Evolutionary conservation across 208 protist species (phyloP).

Genomic region (Acanthamoeba lenticulata): DNA sequence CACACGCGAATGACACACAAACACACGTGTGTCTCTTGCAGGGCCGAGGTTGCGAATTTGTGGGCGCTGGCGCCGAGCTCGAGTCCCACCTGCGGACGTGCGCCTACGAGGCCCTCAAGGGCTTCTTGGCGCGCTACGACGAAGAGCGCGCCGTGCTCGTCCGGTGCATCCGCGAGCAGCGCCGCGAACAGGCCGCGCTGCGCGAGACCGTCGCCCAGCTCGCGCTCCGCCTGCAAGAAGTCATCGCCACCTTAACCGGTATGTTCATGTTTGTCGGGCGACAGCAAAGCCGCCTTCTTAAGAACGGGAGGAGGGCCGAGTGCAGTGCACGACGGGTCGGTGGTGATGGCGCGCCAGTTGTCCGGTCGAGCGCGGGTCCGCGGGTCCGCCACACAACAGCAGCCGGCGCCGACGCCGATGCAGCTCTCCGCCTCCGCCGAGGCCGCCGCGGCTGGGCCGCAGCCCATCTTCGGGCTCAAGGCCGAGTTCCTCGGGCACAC

Average conservation of each 20-base stretch:
- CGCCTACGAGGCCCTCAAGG: slow-evolving; percentile 39
- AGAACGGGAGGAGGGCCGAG: too few species aligned
- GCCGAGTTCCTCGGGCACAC: slow-evolving; percentile 23
- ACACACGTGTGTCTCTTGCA: too few species aligned
- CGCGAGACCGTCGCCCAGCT: slow-evolving; percentile 18
- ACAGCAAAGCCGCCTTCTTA: slow-evolving; percentile 15
- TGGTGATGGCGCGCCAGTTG: too few species aligned
- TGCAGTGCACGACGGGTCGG: too few species aligned
- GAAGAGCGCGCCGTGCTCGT: not conserved
- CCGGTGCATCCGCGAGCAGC: not conserved
- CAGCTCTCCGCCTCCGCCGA: not conserved
- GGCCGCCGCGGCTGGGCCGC: not conserved
- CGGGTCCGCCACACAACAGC: too few species aligned
- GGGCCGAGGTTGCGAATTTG: not conserved
- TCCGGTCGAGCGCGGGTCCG: too few species aligned
- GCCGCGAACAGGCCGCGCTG: not conserved
- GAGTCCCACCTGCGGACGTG: not conserved
- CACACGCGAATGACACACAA: too few species aligned
- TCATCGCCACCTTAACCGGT: not conserved
- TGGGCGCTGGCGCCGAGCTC: not conserved
- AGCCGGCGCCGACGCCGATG: too few species aligned
- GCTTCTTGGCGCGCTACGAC: slow-evolving; percentile 49
- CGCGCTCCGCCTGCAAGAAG: not conserved
- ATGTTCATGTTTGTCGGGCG: too few species aligned
- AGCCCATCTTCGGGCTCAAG: slow-evolving; percentile 44